Evolutionary conservation across 371 early-diverging fungal genomes (phyloP), one percentile per base, ranked within the genome.

Genomic region (Mortierella sp.): DNA sequence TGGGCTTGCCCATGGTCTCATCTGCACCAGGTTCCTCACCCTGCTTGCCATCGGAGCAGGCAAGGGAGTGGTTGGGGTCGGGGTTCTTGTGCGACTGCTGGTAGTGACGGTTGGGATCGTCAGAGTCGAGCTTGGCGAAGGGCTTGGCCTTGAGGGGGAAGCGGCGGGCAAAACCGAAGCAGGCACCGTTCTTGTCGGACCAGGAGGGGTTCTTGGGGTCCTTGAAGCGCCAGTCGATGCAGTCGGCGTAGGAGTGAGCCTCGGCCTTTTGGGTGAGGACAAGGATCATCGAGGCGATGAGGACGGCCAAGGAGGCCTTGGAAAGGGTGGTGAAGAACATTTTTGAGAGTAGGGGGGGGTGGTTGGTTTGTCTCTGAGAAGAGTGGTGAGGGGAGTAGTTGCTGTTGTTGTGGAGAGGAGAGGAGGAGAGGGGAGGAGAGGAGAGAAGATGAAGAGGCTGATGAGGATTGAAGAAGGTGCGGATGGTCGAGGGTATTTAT

Each of bases 61-160:
- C 44, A n/a, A 79, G 58, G 29, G 71, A 74, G 5, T 76, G 49
- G 12, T 70, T 48, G 6, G 79, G 51, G 14, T 77, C 73, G 29
- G 78, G 76, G 76, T 78, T 74, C 68, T 75, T 70, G 68, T 82
- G 85, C 24, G 70, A 55, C 70, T 85, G 85, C 77, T 85, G 82
- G 77, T 81, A 85, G 79, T 85, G 85, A n/a, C 85, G 85, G 85
- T 85, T 81, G 76, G 85, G 85, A 60, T 71, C 74, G 38, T 81
- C 77, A 16, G 82, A 81, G 49, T 85, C 85, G 54, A 85, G 78
- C 77, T 81, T 81, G 68, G 79, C 82, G n/a, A 85, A 85, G 3
- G 79, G 72, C 79, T 85, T 85, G 49, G 71, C 79, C 56, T 80
- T 75, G 27, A 79, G 24, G 24, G 85, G 85, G 85, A 85, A 85